Evolutionary conservation across 768 basidiomycete species (phyloP), one percentile per base, ranked within the genome.

Genomic region (Lenzites betulinus): DNA sequence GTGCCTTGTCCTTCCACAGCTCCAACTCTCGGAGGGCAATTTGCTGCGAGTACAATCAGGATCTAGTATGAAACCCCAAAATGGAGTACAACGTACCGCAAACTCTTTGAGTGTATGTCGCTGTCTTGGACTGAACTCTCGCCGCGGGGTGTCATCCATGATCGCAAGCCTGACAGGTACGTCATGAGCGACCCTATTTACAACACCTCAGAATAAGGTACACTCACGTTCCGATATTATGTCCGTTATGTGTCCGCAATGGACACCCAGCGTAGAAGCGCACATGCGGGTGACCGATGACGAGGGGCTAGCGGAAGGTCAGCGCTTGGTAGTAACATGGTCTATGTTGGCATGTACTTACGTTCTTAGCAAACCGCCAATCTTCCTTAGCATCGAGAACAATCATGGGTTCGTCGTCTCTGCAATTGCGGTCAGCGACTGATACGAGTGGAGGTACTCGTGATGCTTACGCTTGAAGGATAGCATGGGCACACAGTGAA

Each of bases 11-110:
- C 60, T 89, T 79, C 94, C 94, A 97, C 2, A 97, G 77, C 71
- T 97, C 95, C 87, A 98, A 86, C 73, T 98, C 95, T 36, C 95
- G 85, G 89, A 97, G 92, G 18, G 89, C 88, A 57, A 98, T 88
- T 2, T 92, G 93, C 80, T 79, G 53, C 36, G 36, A 26, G 26
- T 49, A 22, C 18, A 7, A 18, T 71, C 20, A 47, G 42, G 7
- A 33, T 1, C n/a, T n/a, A n/a, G n/a, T n/a, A n/a, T n/a, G n/a
- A n/a, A n/a, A n/a, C 11, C 30, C 30, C 30, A 11, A 41, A 18
- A 7, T 7, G 3, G 1, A 22, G n/a, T 2, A 6, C 7, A 39
- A 69, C 79, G 41, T 63, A 80, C 77, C 58, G 95, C 95, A 69
- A 97, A 97, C 73, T 97, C 95, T 71, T 96, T 96, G 63, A 98